Percentiles rank a stretch among this genome's conserved stretches.
These are phyloP conservation scores for Boletus reticuloceps DNA, from an alignment of 768 basidiomycete genomes.

Conservation along the genomic window DNA sequence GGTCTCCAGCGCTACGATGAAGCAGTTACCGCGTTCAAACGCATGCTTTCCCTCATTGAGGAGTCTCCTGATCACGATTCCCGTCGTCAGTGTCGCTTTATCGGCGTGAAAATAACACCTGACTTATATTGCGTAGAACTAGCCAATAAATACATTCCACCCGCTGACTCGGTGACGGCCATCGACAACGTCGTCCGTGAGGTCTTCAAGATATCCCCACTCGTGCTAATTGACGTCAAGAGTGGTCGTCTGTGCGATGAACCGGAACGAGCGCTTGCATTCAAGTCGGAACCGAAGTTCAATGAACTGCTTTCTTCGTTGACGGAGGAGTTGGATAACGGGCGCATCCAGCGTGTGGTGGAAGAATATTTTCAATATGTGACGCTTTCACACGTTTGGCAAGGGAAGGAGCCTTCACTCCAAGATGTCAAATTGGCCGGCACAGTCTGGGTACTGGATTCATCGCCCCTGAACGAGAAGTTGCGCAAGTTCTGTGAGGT, in stretches of 20 bases:
- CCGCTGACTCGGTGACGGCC: not conserved
- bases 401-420: constrained; percentile 6
- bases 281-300: constrained; percentile 1
- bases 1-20: not conserved
- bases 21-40: not conserved
- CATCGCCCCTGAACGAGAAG: not conserved
- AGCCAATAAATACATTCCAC: not conserved
- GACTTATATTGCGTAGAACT: not conserved
- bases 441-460: constrained; percentile 2
- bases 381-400: constrained; percentile 13
- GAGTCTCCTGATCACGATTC: not conserved
- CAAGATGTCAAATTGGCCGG: constrained; percentile 1
- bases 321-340: constrained; percentile 1
- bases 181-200: not conserved
- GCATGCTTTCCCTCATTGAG: constrained; percentile 2
- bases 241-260: not conserved
- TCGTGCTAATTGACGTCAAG: not conserved
- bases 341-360: not conserved
- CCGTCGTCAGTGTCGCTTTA: not conserved
- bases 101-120: not conserved
- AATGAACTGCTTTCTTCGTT: constrained; percentile 12
- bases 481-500: constrained; percentile 7
- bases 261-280: not conserved
- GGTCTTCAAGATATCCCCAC: not conserved
- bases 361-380: constrained; percentile 7